A percentile compares a stretch with the other conserved stretches of the same genome.
phyloP scores from a whole-genome alignment of 768 basidiomycete species.

The Favolaschia claudopus region DNA sequence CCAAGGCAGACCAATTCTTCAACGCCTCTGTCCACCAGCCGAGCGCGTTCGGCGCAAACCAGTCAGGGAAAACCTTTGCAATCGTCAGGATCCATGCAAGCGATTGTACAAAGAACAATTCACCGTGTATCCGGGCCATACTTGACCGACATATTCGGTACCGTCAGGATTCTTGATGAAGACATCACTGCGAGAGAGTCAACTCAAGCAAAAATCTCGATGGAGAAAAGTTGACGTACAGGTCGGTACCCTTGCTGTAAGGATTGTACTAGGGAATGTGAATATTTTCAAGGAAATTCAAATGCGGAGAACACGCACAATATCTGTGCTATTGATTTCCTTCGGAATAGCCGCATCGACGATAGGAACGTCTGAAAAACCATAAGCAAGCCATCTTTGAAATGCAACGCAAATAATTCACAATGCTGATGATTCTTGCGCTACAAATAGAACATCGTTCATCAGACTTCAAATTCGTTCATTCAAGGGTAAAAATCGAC shows the following conservation, averaged over 20 bases:
- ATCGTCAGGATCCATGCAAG: neutral
- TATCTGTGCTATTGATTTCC: slow-evolving; percentile 64
- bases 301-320: slow-evolving; percentile 50
- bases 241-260: slow-evolving; percentile 66
- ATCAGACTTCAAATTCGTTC: too few relatives aligned
- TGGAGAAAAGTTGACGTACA: slow-evolving; percentile 44
- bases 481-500: too few relatives aligned
- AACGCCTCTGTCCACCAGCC: slow-evolving; percentile 70
- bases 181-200: slow-evolving; percentile 52
- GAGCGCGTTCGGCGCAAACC: slow-evolving; percentile 61
- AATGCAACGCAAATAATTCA: slow-evolving; percentile 26
- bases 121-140: slow-evolving; percentile 81
- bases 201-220: neutral
- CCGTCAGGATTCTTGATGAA: slow-evolving; percentile 83
- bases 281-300: neutral
- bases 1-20: slow-evolving; percentile 57
- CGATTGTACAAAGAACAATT: slow-evolving; percentile 20
- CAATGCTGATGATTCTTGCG: slow-evolving; percentile 56
- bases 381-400: neutral
- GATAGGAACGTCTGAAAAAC: slow-evolving; percentile 66
- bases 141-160: slow-evolving; percentile 74
- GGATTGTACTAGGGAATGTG: slow-evolving; percentile 63
- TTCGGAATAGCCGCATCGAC: slow-evolving; percentile 69
- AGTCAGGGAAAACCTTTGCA: slow-evolving; percentile 63
- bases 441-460: slow-evolving; percentile 17